Conservation (phyloP, 495 filamentous ascomycete genomes). For the Sphaerosporella brunnea region DNA sequence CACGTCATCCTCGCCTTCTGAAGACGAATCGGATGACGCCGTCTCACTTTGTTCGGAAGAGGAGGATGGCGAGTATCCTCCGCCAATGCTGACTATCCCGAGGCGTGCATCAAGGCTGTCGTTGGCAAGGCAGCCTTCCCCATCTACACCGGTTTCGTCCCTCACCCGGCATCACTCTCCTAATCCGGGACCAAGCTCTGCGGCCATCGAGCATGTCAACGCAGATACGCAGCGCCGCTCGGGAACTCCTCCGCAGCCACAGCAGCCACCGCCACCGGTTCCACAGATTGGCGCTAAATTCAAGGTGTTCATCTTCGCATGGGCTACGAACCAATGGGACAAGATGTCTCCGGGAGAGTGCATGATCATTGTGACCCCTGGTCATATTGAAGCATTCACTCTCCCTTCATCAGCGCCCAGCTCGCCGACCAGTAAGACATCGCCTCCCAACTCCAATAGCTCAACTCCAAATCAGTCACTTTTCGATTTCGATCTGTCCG, state of each 20-base stretch:
- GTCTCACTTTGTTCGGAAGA: conserved; percentile 25
- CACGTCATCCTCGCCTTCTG: conserved; percentile 34
- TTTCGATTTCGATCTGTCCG: conserved; percentile 67
- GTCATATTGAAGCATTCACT: conserved; percentile 51
- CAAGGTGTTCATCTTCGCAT: conserved; percentile 64
- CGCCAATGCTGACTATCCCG: conserved; percentile 27
- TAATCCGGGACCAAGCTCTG: too few species aligned
- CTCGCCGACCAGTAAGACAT: too few species aligned
- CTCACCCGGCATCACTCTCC: too few species aligned
- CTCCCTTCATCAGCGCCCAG: too few species aligned
- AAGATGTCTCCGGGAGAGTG: conserved; percentile 57
- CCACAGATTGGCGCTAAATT: conserved; percentile 35
- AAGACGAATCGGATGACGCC: conserved; percentile 36
- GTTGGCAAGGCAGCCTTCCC: conserved; percentile 20
- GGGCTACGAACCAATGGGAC: conserved; percentile 70
- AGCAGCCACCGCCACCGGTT: conserved; percentile 5
- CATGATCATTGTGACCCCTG: conserved; percentile 62
- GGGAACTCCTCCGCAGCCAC: conserved; percentile 5
- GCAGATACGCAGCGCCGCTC: background rate
- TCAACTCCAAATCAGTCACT: too few species aligned
- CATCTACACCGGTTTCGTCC: conserved; percentile 13
- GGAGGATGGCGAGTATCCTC: conserved; percentile 29
- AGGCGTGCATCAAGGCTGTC: conserved; percentile 22
- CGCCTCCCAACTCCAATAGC: too few species aligned
- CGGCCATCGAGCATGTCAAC: background rate